Percentiles rank a stretch among this genome's conserved stretches.
phyloP scores from a whole-genome alignment of 1,284 basidiomycete genomes.

The Boletus austroedulis region DNA sequence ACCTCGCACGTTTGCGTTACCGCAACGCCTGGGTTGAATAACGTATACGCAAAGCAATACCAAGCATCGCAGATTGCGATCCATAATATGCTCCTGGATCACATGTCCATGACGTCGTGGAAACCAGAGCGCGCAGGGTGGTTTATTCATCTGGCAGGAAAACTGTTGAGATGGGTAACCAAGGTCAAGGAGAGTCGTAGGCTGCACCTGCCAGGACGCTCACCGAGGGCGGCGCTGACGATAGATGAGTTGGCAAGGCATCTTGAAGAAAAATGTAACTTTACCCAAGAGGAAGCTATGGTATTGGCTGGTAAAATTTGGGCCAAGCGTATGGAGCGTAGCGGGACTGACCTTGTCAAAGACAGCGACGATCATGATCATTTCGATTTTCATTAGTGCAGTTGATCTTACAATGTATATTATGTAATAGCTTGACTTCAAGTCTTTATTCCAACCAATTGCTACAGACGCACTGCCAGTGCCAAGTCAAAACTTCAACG shows the following conservation, averaged over 20 bases:
- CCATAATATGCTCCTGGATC: conserved; percentile 17
- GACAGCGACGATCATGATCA: neutral
- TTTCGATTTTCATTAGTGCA: neutral
- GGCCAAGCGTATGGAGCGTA: conserved; percentile 14
- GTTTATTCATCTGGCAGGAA: conserved; percentile 27
- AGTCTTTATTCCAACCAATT: too few species aligned
- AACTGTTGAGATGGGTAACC: conserved; percentile 20
- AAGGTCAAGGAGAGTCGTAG: conserved; percentile 8
- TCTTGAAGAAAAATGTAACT: conserved; percentile 18
- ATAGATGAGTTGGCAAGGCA: conserved; percentile 15
- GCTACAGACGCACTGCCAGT: too few species aligned
- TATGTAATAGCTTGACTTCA: too few species aligned
- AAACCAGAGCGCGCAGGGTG: conserved; percentile 14
- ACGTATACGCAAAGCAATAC: conserved; percentile 16
- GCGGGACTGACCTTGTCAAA: conserved; percentile 8
- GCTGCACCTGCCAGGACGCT: neutral
- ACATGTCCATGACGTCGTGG: conserved; percentile 22
- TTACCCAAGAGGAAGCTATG: conserved; percentile 14
- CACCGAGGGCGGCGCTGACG: conserved; percentile 13
- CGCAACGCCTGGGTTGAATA: conserved; percentile 11
- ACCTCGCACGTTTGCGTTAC: conserved; percentile 26
- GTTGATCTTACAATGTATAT: too few species aligned
- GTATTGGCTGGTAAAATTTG: conserved; percentile 18
- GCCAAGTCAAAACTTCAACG: too few species aligned
- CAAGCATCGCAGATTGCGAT: conserved; percentile 15